Conservation (phyloP, 2,329 filamentous ascomycete genomes). For the Bipolaris cookei region DNA sequence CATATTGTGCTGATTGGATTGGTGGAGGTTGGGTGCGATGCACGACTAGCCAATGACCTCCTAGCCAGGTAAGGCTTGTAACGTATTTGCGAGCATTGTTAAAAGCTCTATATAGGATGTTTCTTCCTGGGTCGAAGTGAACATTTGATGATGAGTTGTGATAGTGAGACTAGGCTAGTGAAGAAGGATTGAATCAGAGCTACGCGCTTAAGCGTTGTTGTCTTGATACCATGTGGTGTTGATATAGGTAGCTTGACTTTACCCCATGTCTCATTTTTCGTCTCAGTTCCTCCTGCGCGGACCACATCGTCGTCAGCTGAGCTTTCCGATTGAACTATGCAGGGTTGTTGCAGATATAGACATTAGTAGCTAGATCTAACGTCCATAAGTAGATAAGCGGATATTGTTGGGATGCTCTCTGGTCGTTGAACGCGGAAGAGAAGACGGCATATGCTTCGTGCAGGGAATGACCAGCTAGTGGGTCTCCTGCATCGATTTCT, state of each 20-base stretch:
- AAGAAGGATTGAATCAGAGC: not conserved
- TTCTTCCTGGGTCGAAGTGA: not conserved
- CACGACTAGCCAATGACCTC: not conserved
- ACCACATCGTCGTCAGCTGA: not conserved
- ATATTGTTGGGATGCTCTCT: not conserved
- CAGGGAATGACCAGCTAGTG: not conserved
- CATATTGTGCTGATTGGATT: not conserved
- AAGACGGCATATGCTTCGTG: conserved; percentile 11
- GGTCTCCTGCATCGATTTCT: conserved; percentile 11
- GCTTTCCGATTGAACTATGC: not conserved
- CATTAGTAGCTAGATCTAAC: not conserved
- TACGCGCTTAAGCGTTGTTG: not conserved
- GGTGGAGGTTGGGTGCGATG: not conserved
- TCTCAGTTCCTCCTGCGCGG: not conserved
- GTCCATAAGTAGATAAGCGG: not conserved
- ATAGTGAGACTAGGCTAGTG: not conserved
- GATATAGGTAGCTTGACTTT: not conserved
- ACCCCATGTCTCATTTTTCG: not conserved
- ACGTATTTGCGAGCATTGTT: not conserved
- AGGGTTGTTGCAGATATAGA: not conserved
- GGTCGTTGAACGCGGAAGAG: conserved; percentile 7
- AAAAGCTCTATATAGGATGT: not conserved
- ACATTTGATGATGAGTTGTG: not conserved
- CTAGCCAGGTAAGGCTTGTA: not conserved
- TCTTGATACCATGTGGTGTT: not conserved